Percentiles rank a stretch among this genome's conserved stretches.
These are phyloP conservation scores for Rhododendron molle DNA, from an alignment of 148 eudicot species.

Conservation along the genomic window DNA sequence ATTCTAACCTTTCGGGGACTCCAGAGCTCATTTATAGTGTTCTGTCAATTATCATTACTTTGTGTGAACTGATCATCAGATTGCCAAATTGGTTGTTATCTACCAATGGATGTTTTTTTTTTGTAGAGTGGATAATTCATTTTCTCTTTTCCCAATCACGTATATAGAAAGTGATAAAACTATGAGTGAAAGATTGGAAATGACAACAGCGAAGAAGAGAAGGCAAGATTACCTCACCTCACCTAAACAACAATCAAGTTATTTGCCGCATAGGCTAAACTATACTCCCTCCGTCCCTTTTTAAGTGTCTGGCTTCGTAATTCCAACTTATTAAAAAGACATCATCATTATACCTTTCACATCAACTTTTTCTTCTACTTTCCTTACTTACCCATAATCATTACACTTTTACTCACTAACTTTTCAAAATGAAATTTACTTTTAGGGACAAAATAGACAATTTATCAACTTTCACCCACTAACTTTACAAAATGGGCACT, in stretches of 20 bases:
- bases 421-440: too few relatives aligned
- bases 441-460: too few relatives aligned
- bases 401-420: too few relatives aligned
- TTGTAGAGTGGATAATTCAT: not conserved
- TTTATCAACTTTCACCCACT: too few relatives aligned
- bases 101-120: not conserved
- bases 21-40: not conserved
- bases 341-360: too few relatives aligned
- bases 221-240: not conserved
- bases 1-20: not conserved
- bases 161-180: not conserved
- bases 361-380: too few relatives aligned
- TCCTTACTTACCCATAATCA: too few relatives aligned
- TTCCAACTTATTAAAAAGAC: too few relatives aligned
- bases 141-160: not conserved
- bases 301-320: too few relatives aligned
- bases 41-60: not conserved
- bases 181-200: not conserved
- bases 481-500: too few relatives aligned
- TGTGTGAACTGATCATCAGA: not conserved
- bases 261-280: not conserved
- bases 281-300: too few relatives aligned
- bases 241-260: not conserved
- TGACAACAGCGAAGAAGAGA: not conserved
- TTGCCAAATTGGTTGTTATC: not conserved